Percentiles rank a stretch among this genome's conserved stretches.
Evolutionary conservation across 805 yeast species (phyloP).

Genomic region (Starmera pachycereana): DNA sequence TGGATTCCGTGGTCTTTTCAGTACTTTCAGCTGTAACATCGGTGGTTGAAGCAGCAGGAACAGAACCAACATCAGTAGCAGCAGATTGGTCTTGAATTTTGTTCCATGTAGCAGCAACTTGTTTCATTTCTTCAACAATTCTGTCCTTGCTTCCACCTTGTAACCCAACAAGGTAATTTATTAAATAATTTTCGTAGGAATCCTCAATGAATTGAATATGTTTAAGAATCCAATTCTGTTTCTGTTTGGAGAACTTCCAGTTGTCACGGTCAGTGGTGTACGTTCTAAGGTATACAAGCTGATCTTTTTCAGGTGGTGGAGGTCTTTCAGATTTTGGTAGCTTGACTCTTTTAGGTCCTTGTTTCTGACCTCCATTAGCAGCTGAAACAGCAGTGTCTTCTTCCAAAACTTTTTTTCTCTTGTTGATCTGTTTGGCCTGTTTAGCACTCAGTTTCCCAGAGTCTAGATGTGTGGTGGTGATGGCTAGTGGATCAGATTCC

Average conservation of each 20-base stretch:
- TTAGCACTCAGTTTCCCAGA: constrained; percentile 30
- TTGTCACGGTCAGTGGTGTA: constrained; percentile 42
- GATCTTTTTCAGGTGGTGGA: constrained; percentile 73
- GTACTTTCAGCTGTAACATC: not conserved
- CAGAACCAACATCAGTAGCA: constrained; percentile 1
- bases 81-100: constrained; percentile 11
- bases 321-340: constrained; percentile 56
- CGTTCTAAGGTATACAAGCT: constrained; percentile 51
- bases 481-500: constrained; percentile 34
- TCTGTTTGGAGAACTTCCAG: constrained; percentile 84
- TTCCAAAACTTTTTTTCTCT: constrained; percentile 7
- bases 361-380: constrained; percentile 20
- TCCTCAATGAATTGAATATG: constrained; percentile 44
- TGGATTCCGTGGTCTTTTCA: not conserved
- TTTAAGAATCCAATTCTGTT: constrained; percentile 76
- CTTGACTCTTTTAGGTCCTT: constrained; percentile 62
- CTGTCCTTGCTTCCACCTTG: constrained; percentile 65
- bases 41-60: not conserved
- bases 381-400: constrained; percentile 6
- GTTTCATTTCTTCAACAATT: constrained; percentile 36
- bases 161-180: constrained; percentile 44
- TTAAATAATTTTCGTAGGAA: constrained; percentile 40
- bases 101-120: constrained; percentile 48
- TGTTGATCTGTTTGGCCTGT: constrained; percentile 30
- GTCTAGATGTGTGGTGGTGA: constrained; percentile 32